These are phyloP conservation scores for Rubroshorea leprosula DNA, from an alignment of 345 rosid species.

Conservation along the genomic window DNA sequence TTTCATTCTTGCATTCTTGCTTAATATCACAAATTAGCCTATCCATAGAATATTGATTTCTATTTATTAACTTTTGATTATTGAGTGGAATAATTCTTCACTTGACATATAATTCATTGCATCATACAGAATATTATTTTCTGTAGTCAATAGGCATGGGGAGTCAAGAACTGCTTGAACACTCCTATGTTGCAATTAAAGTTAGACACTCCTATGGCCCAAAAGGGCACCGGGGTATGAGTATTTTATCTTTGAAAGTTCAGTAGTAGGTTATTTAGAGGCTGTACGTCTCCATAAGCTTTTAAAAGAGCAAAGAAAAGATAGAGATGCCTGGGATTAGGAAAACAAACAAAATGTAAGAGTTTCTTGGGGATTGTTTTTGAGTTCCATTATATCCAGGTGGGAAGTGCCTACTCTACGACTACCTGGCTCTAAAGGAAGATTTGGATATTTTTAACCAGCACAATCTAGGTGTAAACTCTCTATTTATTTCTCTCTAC, in stretches of 20 bases:
- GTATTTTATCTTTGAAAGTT: conserved; percentile 36
- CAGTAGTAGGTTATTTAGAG: conserved; percentile 38
- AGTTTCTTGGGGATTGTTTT: conserved; percentile 33
- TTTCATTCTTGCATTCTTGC: conserved; percentile 2
- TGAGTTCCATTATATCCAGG: conserved; percentile 22
- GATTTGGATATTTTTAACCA: conserved; percentile 33
- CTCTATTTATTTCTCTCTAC: conserved; percentile 4
- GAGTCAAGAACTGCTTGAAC: conserved; percentile 39
- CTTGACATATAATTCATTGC: not conserved
- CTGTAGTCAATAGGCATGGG: conserved; percentile 44
- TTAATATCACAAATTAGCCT: no score
- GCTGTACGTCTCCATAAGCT: conserved; percentile 38
- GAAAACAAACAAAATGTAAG: conserved; percentile 17
- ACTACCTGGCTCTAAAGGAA: conserved; percentile 32
- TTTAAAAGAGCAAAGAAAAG: conserved; percentile 36
- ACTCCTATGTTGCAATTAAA: conserved; percentile 32
- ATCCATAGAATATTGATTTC: no score
- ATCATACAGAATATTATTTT: conserved; percentile 3
- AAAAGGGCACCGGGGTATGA: conserved; percentile 43
- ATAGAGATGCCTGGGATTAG: conserved; percentile 36
- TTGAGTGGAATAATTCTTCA: not conserved
- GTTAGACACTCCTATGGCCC: conserved; percentile 46
- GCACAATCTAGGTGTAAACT: conserved; percentile 29
- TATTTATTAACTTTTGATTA: not conserved
- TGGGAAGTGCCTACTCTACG: conserved; percentile 40